phyloP scores from a whole-genome alignment of 1,284 basidiomycete species.

The Rhodotorula mucilaginosa region DNA sequence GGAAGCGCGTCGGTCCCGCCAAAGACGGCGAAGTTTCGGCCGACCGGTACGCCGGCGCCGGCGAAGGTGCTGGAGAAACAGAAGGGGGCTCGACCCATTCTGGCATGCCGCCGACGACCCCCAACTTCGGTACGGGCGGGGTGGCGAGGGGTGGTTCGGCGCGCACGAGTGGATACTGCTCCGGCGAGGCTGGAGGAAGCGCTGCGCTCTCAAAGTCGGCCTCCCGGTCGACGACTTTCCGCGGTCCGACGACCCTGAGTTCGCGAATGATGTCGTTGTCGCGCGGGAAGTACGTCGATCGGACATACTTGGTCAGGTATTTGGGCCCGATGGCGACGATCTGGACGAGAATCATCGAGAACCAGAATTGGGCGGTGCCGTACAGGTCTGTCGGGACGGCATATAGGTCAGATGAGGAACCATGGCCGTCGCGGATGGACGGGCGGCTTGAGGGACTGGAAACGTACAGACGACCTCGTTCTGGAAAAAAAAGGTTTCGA shows the following conservation, averaged over 20 bases:
- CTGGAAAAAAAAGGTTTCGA: slow-evolving; percentile 66
- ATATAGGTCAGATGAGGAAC: background rate
- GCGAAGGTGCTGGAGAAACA: background rate
- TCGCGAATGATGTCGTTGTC: slow-evolving; percentile 85
- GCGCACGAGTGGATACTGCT: background rate
- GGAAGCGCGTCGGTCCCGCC: slow-evolving; percentile 1
- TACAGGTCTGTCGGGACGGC: slow-evolving; percentile 60
- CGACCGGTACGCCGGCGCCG: background rate
- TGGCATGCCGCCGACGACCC: slow-evolving; percentile 4
- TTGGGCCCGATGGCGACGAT: slow-evolving; percentile 65
- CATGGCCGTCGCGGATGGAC: too few relatives aligned
- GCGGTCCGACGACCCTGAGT: slow-evolving; percentile 19
- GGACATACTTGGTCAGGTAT: slow-evolving; percentile 54
- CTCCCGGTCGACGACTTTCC: slow-evolving; percentile 1
- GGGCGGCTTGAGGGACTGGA: background rate
- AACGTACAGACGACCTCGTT: slow-evolving; percentile 54
- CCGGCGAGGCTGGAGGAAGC: too few relatives aligned
- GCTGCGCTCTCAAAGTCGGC: slow-evolving; percentile 3
- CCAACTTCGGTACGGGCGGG: background rate
- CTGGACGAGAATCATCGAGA: slow-evolving; percentile 66
- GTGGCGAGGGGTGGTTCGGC: slow-evolving; percentile 12
- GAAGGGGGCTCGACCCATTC: background rate
- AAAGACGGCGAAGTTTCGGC: slow-evolving; percentile 7
- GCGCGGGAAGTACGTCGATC: slow-evolving; percentile 64
- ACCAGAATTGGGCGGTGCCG: slow-evolving; percentile 77